Evolutionary conservation across 257 asterid genomes (phyloP), one percentile per base, ranked within the genome.

Genomic region (Leonotis leonurus): DNA sequence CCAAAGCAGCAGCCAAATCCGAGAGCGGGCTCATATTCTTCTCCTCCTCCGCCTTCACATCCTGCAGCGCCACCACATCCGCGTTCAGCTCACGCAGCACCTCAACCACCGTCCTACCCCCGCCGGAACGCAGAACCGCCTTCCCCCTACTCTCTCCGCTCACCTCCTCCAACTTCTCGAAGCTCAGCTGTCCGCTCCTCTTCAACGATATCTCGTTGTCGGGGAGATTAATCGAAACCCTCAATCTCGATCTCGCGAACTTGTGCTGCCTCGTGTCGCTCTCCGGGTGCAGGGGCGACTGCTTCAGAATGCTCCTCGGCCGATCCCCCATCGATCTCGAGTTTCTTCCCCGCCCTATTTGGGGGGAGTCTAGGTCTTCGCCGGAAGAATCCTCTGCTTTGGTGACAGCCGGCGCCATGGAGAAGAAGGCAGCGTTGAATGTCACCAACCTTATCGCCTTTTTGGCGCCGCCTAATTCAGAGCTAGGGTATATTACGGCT

Each of bases 41-140:
- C 71, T 92, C 97, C 29, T 92, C 99, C 74, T 89, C 97, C 5
- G 99, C 99, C 56, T 83, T 92, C 64, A 92, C 99, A 59, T 89
- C 95, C 73, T 92, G 99, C 77, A 92, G 56, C 13, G 94, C 96
- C 76, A 92, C 67, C 14, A 92, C 77, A 71, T 92, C 99, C 0
- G 95, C 97, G 52, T 89, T 75, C 79, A 89, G 37, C 71, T 92
- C 99, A 17, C 79, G 71, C 69, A 92, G 46, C 3, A 92, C 96
- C 32, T 89, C 95, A 17, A 83, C 64, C 64, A 87, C 70, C 1
- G 90, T 84, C 61, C 89, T 70, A 3, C 66, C 68, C 24, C 85
- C 64, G 6, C 67, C 61, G 32, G 85, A 69, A 62, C 80, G 84
- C 62, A 71, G 48, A 6, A 80, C 87, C 64, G 82, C 84, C 32